Evolutionary conservation across 306 rosid genomes (phyloP).

Genomic region (Cucurbita maxima): DNA sequence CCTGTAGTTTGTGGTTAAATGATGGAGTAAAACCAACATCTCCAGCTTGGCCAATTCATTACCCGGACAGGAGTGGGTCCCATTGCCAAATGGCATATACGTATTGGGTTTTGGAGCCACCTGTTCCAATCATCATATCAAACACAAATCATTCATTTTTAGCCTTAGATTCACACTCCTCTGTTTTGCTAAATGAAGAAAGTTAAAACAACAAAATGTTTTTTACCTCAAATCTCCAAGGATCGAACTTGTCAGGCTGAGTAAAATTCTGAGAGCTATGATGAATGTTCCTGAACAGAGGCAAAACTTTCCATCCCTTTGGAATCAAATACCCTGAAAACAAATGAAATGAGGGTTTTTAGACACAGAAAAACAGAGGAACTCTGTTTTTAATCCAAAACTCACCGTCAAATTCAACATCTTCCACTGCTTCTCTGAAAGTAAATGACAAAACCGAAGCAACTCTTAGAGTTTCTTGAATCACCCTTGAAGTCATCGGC

Average conservation of each 20-base stretch:
- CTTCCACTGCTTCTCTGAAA: conserved; percentile 88
- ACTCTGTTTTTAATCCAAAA: neutral
- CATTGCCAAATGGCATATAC: conserved; percentile 94
- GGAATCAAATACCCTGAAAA: conserved; percentile 69
- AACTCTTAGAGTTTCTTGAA: conserved; percentile 84
- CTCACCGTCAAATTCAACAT: conserved; percentile 78
- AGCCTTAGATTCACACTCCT: neutral
- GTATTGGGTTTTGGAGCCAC: conserved; percentile 79
- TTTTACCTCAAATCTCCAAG: conserved; percentile 86
- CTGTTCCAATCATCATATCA: conserved; percentile 21
- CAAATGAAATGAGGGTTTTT: conserved; percentile 8
- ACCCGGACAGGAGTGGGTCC: conserved; percentile 90
- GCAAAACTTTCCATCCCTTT: conserved; percentile 95
- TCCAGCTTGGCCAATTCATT: conserved; percentile 93
- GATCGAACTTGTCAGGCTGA: conserved; percentile 77
- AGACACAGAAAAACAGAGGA: neutral
- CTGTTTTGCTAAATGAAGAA: neutral
- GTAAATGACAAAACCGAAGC: conserved; percentile 88
- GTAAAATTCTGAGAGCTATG: conserved; percentile 68
- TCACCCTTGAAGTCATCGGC: conserved; percentile 73
- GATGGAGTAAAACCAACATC: conserved; percentile 74
- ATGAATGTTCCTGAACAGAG: conserved; percentile 89
- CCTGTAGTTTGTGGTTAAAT: conserved; percentile 90
- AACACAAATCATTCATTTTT: neutral
- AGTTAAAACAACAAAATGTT: neutral